These are phyloP conservation scores for Recurvomyces mirabilis DNA, from an alignment of 495 filamentous ascomycete species.

Conservation along the genomic window DNA sequence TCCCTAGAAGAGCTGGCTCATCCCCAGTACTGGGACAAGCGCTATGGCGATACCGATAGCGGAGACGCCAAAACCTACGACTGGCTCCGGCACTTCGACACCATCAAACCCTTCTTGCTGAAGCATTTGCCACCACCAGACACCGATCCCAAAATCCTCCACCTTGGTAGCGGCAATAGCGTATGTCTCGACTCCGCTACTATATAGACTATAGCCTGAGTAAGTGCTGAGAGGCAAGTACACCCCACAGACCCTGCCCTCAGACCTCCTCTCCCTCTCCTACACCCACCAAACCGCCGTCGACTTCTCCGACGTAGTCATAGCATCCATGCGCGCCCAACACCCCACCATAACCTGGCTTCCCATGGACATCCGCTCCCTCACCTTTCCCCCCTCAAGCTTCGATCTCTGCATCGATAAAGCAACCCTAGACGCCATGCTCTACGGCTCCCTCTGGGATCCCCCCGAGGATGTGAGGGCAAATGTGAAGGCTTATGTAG, in stretches of 20 bases:
- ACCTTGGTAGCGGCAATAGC: slow-evolving; percentile 49
- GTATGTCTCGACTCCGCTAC: slow-evolving; percentile 38
- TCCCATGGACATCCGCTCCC: slow-evolving; percentile 40
- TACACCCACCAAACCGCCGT: slow-evolving; percentile 46
- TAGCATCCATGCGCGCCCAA: slow-evolving; percentile 39
- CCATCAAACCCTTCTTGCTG: slow-evolving; percentile 40
- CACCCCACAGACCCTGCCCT: slow-evolving; percentile 39
- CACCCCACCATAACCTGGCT: slow-evolving; percentile 37
- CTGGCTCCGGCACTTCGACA: slow-evolving; percentile 42
- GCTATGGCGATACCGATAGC: slow-evolving; percentile 32
- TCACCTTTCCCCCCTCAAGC: slow-evolving; percentile 19
- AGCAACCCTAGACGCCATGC: slow-evolving; percentile 50
- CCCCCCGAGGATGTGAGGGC: slow-evolving; percentile 42
- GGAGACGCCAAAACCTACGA: slow-evolving; percentile 31
- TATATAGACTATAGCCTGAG: not conserved
- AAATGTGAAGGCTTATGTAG: slow-evolving; percentile 41
- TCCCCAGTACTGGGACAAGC: slow-evolving; percentile 43
- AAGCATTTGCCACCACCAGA: slow-evolving; percentile 27
- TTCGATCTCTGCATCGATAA: slow-evolving; percentile 53
- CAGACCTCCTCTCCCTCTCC: slow-evolving; percentile 35
- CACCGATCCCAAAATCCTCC: slow-evolving; percentile 25
- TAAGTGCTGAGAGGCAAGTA: too few relatives aligned
- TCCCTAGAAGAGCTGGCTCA: slow-evolving; percentile 28
- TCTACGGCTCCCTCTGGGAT: slow-evolving; percentile 47
- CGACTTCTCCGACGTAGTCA: slow-evolving; percentile 46